Conservation (phyloP, 1,284 basidiomycete species). For the Takashimella koratensis region DNA sequence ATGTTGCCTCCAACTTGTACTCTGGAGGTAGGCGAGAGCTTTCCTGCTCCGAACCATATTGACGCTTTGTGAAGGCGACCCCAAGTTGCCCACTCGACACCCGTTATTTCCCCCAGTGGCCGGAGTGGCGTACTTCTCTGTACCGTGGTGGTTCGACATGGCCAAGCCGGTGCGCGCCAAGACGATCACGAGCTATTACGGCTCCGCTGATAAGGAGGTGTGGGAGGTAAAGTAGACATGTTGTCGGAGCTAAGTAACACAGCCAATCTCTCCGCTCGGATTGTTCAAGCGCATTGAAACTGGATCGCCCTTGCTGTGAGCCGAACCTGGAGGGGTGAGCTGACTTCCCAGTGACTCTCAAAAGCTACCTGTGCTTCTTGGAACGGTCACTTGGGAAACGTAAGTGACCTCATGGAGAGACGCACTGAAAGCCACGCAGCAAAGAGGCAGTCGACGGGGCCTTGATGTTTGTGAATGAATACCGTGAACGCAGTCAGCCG, state of each 20-base stretch:
- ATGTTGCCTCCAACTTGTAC: slow-evolving; percentile 16
- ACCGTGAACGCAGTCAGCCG: slow-evolving; percentile 10
- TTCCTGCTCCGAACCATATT: too few relatives aligned
- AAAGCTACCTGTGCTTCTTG: slow-evolving; percentile 5
- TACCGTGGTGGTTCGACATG: slow-evolving; percentile 16
- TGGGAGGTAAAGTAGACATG: slow-evolving; percentile 4
- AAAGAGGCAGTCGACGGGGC: slow-evolving; percentile 19
- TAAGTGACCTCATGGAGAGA: neutral
- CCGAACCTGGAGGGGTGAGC: neutral
- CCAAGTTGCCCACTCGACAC: neutral
- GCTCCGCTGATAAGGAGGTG: slow-evolving; percentile 6
- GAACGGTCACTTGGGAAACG: slow-evolving; percentile 12
- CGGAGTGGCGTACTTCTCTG: slow-evolving; percentile 18
- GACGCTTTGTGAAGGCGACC: neutral
- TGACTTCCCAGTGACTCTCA: slow-evolving; percentile 1
- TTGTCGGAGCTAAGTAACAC: neutral
- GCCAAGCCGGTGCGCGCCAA: slow-evolving; percentile 13
- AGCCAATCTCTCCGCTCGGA: slow-evolving; percentile 4
- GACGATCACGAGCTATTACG: slow-evolving; percentile 15
- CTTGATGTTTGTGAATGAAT: slow-evolving; percentile 17
- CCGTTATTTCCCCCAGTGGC: slow-evolving; percentile 6
- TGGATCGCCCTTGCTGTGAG: slow-evolving; percentile 10
- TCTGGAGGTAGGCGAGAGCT: slow-evolving; percentile 4
- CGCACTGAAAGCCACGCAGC: neutral
- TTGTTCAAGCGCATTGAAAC: slow-evolving; percentile 8